Evolutionary conservation across 108 stramenopile species (phyloP).

Genomic region (Schizochytrium sp.): DNA sequence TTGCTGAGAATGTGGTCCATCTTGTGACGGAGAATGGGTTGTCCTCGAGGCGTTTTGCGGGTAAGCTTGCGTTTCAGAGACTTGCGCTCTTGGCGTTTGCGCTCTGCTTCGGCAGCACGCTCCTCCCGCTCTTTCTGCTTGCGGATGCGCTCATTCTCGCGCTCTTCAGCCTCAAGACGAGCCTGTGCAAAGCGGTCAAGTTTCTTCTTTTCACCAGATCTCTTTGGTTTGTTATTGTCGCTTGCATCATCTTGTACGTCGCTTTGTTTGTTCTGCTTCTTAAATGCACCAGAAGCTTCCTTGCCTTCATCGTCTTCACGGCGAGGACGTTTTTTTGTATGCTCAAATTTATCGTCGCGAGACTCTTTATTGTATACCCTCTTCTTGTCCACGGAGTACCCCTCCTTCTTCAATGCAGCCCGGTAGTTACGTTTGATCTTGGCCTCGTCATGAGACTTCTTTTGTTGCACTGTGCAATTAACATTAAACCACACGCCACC

Average conservation of each 20-base stretch:
- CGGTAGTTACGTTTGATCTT: slow-evolving; percentile 23
- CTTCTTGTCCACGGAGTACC: neutral
- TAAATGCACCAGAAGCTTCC: neutral
- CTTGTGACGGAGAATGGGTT: slow-evolving; percentile 53
- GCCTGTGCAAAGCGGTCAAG: neutral
- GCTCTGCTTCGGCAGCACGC: neutral
- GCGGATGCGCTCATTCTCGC: neutral
- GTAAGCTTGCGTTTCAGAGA: slow-evolving; percentile 3
- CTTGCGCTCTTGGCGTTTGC: slow-evolving; percentile 17
- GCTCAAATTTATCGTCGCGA: neutral
- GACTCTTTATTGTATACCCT: neutral
- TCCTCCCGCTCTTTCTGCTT: slow-evolving; percentile 38
- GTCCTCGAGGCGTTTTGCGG: neutral
- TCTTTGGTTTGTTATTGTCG: neutral
- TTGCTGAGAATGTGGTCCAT: slow-evolving; percentile 37
- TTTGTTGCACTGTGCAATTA: neutral
- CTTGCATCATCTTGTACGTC: neutral
- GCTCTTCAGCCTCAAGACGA: neutral
- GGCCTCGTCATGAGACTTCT: neutral
- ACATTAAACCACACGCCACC: neutral
- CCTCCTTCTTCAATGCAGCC: slow-evolving; percentile 3
- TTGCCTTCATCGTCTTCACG: slow-evolving; percentile 4
- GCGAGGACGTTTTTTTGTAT: neutral
- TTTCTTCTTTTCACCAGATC: neutral
- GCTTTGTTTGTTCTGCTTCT: neutral